Evolutionary conservation across 208 protist genomes (phyloP), one percentile per base, ranked within the genome.

Genomic region (Wallacemonas rigidus): DNA sequence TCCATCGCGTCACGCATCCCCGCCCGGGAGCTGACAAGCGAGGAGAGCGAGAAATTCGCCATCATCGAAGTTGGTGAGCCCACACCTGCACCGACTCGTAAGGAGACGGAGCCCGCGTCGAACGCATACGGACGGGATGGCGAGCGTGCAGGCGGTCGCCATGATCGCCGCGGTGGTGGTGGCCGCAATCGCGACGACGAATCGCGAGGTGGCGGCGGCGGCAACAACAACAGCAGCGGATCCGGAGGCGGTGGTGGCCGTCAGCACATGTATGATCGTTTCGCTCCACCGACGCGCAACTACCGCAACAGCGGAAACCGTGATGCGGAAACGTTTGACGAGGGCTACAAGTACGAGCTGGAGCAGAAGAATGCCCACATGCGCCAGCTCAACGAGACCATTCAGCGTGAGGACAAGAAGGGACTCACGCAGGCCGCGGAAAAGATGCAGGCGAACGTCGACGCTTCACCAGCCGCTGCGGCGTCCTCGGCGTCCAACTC

Each of bases 291-390:
- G 3, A 60, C 86, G 2, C 70, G 84, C 47, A 64, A 76, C 4
- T 76, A 77, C 56, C 83, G 87, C 39, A 67, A 65, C 14, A 74
- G 88, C n/a, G 88, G 73, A 38, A 87, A 81, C 71, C 81, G 80
- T 39, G 86, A 96, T 58, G 74, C 90, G 56, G 91, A 96, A 65
- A 89, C 91, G 7, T 96, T 96, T 61, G 91, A 94, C 43, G 86
- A 90, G 67, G 91, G 91, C 1, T 84, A 89, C 74, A 75, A 85
- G 74, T 96, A 96, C 69, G 89, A 96, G 65, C 80, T 94, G 64
- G 82, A 91, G 77, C 87, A 80, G 45, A 91, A 75, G 65, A 89
- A 88, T 1, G 77, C 79, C 44, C 88, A 96, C 60, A 74, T 82
- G 38, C 77, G 80, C 36, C 62, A 80, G 7, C 67, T 96, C n/a